Evolutionary conservation across 345 rosid species (phyloP).

Genomic region (Dipteronia sinensis): DNA sequence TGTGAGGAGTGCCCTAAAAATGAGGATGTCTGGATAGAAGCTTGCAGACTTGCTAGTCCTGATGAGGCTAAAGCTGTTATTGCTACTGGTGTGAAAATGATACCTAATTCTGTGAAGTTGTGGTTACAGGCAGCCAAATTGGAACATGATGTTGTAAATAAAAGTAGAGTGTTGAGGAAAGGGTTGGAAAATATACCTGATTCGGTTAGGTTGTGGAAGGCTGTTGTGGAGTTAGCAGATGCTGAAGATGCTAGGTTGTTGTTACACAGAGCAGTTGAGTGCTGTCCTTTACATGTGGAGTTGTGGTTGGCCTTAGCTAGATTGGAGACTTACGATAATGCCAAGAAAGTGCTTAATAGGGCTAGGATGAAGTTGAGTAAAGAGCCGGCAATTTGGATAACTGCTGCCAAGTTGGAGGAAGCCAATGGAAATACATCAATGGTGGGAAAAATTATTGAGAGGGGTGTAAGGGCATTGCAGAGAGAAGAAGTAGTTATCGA

Average conservation of each 20-base stretch:
- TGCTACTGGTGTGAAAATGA: slow-evolving; percentile 81
- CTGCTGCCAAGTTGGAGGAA: slow-evolving; percentile 92
- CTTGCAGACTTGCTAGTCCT: slow-evolving; percentile 82
- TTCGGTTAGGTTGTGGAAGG: slow-evolving; percentile 93
- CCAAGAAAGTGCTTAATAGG: slow-evolving; percentile 74
- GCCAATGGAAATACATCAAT: slow-evolving; percentile 76
- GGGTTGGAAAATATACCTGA: slow-evolving; percentile 87
- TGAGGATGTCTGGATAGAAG: slow-evolving; percentile 96
- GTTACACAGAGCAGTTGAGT: slow-evolving; percentile 93
- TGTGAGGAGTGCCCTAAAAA: slow-evolving; percentile 92
- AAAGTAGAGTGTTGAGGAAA: slow-evolving; percentile 80
- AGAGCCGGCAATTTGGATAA: slow-evolving; percentile 97
- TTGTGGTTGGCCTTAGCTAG: slow-evolving; percentile 89
- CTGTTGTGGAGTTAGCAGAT: slow-evolving; percentile 79
- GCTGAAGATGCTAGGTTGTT: slow-evolving; percentile 77
- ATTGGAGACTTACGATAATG: slow-evolving; percentile 74
- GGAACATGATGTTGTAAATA: slow-evolving; percentile 71
- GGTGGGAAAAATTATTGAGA: slow-evolving; percentile 89
- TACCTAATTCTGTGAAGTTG: slow-evolving; percentile 88
- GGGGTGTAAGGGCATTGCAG: slow-evolving; percentile 85
- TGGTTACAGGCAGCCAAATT: slow-evolving; percentile 88
- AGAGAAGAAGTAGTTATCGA: slow-evolving; percentile 86
- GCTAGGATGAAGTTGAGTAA: slow-evolving; percentile 74
- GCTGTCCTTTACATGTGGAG: slow-evolving; percentile 89
- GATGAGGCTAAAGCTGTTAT: slow-evolving; percentile 91